Conservation (phyloP, 768 basidiomycete species). For the Tulasnella sp. region DNA sequence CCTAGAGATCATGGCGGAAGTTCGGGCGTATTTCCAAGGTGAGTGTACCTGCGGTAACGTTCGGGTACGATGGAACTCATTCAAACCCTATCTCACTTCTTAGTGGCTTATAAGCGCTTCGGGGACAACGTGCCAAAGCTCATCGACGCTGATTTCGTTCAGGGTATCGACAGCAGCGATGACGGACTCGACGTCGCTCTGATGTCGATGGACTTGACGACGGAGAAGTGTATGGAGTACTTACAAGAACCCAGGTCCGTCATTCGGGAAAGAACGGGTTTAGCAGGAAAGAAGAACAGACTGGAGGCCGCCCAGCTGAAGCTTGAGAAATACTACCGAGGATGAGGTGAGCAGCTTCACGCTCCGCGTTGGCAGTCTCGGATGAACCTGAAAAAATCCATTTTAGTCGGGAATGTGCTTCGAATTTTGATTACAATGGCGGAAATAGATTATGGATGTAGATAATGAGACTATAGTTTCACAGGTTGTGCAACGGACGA, state of each 20-base stretch:
- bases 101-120: constrained; percentile 56
- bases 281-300: constrained; percentile 25
- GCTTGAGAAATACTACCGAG: background rate
- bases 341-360: background rate
- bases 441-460: too few species aligned
- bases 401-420: background rate
- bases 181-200: constrained; percentile 41
- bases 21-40: constrained; percentile 17
- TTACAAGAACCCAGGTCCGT: constrained; percentile 42
- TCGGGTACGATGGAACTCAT: background rate
- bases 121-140: constrained; percentile 49
- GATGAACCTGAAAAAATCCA: background rate
- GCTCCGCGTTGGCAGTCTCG: background rate
- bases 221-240: constrained; percentile 42
- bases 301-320: constrained; percentile 5
- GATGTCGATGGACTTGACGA: constrained; percentile 43
- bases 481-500: too few species aligned
- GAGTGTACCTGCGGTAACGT: background rate
- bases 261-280: constrained; percentile 40
- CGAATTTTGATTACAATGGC: too few species aligned
- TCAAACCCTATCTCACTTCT: background rate
- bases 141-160: constrained; percentile 50
- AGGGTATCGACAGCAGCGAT: constrained; percentile 42
- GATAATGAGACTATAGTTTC: too few species aligned
- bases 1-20: constrained; percentile 18